Evolutionary conservation across 176 grass and related monocot genomes (phyloP).

Genomic region (Oryza nivara): DNA sequence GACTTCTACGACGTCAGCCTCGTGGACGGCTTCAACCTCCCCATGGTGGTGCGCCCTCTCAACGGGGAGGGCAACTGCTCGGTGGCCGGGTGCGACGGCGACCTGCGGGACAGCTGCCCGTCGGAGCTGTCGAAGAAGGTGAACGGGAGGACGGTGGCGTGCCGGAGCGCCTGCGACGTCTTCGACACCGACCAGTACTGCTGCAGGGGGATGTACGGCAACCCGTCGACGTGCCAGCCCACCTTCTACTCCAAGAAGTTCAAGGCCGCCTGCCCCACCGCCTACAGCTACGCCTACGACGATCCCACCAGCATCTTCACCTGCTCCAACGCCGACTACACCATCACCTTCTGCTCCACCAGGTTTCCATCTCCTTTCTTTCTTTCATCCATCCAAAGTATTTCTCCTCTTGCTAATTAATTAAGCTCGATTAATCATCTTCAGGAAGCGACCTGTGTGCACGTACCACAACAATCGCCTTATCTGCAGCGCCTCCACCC

Average conservation of each 20-base stretch:
- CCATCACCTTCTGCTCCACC: slow-evolving; percentile 71
- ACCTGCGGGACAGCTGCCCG: slow-evolving; percentile 61
- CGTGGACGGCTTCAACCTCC: slow-evolving; percentile 86
- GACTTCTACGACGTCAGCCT: slow-evolving; percentile 74
- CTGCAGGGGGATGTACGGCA: slow-evolving; percentile 60
- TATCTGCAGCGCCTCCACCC: slow-evolving; percentile 44
- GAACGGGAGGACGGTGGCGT: slow-evolving; percentile 59
- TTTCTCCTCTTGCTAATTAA: too few species aligned
- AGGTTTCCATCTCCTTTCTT: slow-evolving; percentile 31
- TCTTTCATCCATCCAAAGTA: too few species aligned
- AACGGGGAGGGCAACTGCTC: slow-evolving; percentile 61
- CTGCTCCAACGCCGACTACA: slow-evolving; percentile 65
- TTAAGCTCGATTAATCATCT: not conserved
- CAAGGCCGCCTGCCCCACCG: slow-evolving; percentile 68
- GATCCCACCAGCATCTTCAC: slow-evolving; percentile 81
- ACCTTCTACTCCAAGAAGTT: slow-evolving; percentile 82
- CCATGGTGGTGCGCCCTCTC: slow-evolving; percentile 51
- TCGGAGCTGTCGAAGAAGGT: slow-evolving; percentile 64
- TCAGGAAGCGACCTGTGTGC: slow-evolving; percentile 59
- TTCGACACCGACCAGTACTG: slow-evolving; percentile 89
- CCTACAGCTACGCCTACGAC: slow-evolving; percentile 95
- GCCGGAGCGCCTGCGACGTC: slow-evolving; percentile 89
- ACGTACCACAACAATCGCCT: slow-evolving; percentile 66
- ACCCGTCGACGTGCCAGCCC: slow-evolving; percentile 61
- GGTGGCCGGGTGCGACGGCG: slow-evolving; percentile 64